These are phyloP conservation scores for Rutstroemia sp. DNA, from an alignment of 2,329 filamentous ascomycete genomes.

Conservation along the genomic window DNA sequence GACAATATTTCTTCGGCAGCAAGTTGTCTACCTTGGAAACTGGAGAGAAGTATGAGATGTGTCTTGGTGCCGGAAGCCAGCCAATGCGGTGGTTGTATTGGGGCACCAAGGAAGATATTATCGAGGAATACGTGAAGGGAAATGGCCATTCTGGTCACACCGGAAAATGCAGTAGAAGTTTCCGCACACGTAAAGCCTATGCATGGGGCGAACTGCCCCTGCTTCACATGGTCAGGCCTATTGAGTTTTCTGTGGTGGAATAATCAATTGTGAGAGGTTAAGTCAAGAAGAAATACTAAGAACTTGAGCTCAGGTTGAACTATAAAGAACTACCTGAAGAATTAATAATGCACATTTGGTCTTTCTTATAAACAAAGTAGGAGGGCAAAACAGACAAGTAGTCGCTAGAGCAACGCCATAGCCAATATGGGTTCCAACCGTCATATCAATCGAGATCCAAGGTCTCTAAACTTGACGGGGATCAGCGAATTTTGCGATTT, in stretches of 20 bases:
- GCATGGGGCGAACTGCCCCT: neutral
- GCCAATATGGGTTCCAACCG: too few species aligned
- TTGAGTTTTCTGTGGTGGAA: neutral
- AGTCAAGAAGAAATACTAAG: too few species aligned
- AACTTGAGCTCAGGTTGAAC: too few species aligned
- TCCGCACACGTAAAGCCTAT: neutral
- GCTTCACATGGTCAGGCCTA: neutral
- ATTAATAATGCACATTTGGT: too few species aligned
- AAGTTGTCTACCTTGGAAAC: neutral
- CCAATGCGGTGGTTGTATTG: neutral
- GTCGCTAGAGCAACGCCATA: too few species aligned
- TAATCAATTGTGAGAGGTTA: neutral
- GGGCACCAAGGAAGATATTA: neutral
- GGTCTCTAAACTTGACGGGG: too few species aligned
- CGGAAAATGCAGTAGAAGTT: neutral
- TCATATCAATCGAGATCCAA: too few species aligned
- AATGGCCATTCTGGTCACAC: neutral
- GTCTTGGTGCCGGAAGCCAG: neutral
- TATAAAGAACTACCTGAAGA: too few species aligned
- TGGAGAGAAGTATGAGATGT: neutral
- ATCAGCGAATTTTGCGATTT: too few species aligned
- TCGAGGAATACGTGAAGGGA: neutral
- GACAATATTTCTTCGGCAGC: neutral
- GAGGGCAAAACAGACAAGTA: too few species aligned
- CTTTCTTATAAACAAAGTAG: too few species aligned